Evolutionary conservation across 2,329 filamentous ascomycete species (phyloP).

Genomic region (Phialocephala subalpina): DNA sequence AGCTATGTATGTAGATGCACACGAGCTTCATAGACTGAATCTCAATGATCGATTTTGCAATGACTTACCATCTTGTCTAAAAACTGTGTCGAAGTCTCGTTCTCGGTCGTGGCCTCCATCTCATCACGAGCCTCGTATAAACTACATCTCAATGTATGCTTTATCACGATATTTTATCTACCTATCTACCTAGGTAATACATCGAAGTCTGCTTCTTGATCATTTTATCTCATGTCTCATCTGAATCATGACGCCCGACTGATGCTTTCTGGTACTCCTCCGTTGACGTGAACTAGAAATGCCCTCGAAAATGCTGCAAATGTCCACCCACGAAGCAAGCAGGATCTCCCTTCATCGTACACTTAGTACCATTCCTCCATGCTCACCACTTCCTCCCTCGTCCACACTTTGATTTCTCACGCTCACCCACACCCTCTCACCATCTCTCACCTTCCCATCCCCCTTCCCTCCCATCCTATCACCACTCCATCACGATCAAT

Average conservation of each 20-base stretch:
- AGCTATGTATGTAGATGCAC: background rate
- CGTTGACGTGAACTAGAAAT: background rate
- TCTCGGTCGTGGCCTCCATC: too few species aligned
- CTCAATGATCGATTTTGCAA: background rate
- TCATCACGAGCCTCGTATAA: too few species aligned
- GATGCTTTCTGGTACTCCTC: background rate
- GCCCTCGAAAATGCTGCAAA: background rate
- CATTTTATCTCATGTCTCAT: background rate
- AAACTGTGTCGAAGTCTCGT: too few species aligned
- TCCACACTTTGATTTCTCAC: background rate
- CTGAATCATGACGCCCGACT: constrained; percentile 2
- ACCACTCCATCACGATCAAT: constrained; percentile 49
- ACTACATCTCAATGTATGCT: too few species aligned
- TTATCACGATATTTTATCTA: too few species aligned
- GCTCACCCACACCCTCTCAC: background rate
- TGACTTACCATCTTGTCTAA: too few species aligned
- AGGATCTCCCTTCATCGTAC: background rate
- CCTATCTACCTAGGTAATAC: too few species aligned
- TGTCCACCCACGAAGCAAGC: background rate
- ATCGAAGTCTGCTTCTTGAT: constrained; percentile 1
- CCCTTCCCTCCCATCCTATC: background rate
- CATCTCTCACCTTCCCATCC: too few species aligned
- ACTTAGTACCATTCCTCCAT: background rate
- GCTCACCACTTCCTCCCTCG: background rate
- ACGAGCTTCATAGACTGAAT: constrained; percentile 5